Evolutionary conservation across 2,329 filamentous ascomycete genomes (phyloP).

Genomic region (Aureobasidium zeae): DNA sequence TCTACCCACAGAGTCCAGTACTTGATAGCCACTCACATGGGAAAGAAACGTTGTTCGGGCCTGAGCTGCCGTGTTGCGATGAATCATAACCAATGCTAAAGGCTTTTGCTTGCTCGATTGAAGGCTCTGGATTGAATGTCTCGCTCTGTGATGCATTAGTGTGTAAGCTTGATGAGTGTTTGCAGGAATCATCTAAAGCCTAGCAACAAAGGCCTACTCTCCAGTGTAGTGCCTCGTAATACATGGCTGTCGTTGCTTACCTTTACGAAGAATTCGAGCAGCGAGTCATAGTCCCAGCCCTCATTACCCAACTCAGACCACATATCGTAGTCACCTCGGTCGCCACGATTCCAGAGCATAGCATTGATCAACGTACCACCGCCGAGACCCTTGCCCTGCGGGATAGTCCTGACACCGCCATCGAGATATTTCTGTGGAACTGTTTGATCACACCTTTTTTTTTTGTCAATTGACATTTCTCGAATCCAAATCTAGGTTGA

Average conservation of each 20-base stretch:
- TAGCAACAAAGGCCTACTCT: not conserved
- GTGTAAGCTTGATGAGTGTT: not conserved
- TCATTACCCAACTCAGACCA: slow-evolving; percentile 50
- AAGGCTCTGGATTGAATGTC: slow-evolving; percentile 26
- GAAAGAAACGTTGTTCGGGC: slow-evolving; percentile 39
- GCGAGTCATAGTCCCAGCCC: slow-evolving; percentile 49
- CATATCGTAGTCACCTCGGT: slow-evolving; percentile 43
- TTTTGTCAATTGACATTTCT: not conserved
- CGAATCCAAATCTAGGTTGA: not conserved
- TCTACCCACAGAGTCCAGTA: too few species aligned
- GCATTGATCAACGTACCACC: slow-evolving; percentile 29
- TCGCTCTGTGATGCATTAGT: slow-evolving; percentile 18
- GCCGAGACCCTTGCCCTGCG: slow-evolving; percentile 26
- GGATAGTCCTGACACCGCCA: slow-evolving; percentile 21
- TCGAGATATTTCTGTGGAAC: slow-evolving; percentile 23
- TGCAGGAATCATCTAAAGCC: too few species aligned
- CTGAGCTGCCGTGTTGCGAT: slow-evolving; percentile 35
- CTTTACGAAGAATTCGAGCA: slow-evolving; percentile 30
- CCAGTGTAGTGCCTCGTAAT: too few species aligned
- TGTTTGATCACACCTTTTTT: slow-evolving; percentile 18
- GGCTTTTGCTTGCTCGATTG: slow-evolving; percentile 27
- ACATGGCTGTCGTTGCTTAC: too few species aligned
- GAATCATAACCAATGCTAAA: slow-evolving; percentile 34
- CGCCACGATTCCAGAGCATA: slow-evolving; percentile 34
- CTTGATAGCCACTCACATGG: not conserved